These are phyloP conservation scores for Graphilbum sp. DNA, from an alignment of 2,329 filamentous ascomycete species.

Conservation along the genomic window DNA sequence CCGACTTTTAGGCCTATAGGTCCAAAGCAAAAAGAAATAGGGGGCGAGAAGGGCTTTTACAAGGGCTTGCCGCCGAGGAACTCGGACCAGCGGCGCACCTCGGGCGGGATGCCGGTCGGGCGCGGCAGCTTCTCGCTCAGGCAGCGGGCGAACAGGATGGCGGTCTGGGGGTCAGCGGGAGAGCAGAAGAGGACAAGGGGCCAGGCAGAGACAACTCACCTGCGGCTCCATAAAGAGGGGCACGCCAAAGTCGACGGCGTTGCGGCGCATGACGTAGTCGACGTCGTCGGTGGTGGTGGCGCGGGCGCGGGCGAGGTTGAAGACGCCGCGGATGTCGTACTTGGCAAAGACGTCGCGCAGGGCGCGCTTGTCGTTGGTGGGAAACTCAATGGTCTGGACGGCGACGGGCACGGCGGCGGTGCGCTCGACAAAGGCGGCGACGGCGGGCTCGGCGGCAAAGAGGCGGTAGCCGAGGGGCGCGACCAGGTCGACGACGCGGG, in stretches of 20 bases:
- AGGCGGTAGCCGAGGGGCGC: conserved; percentile 87
- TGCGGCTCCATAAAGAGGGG: conserved; percentile 97
- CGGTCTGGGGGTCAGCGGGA: conserved; percentile 44
- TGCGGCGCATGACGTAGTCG: conserved; percentile 96
- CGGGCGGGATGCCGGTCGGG: conserved; percentile 70
- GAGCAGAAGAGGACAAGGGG: too few relatives aligned
- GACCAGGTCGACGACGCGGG: conserved; percentile 76
- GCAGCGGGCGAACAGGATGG: conserved; percentile 87
- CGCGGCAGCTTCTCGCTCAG: conserved; percentile 94
- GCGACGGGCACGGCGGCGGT: conserved; percentile 44
- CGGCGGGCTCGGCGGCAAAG: conserved; percentile 63
- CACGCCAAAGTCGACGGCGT: conserved; percentile 95
- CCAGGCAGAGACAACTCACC: conserved; percentile 35
- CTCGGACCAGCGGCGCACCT: conserved; percentile 89
- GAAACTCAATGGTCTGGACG: conserved; percentile 91
- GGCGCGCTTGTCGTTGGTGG: conserved; percentile 86
- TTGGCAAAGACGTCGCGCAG: conserved; percentile 92
- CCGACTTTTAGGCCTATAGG: too few relatives aligned
- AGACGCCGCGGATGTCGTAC: conserved; percentile 88
- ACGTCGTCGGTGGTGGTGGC: conserved; percentile 77
- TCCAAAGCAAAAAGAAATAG: too few relatives aligned
- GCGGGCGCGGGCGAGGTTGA: conserved; percentile 77
- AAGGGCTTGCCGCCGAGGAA: conserved; percentile 79
- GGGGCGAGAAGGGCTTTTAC: conserved; percentile 35
- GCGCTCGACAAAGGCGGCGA: conserved; percentile 72